Evolutionary conservation across 306 rosid genomes (phyloP), one percentile per base, ranked within the genome.

Genomic region (Lathyrus aphaca): DNA sequence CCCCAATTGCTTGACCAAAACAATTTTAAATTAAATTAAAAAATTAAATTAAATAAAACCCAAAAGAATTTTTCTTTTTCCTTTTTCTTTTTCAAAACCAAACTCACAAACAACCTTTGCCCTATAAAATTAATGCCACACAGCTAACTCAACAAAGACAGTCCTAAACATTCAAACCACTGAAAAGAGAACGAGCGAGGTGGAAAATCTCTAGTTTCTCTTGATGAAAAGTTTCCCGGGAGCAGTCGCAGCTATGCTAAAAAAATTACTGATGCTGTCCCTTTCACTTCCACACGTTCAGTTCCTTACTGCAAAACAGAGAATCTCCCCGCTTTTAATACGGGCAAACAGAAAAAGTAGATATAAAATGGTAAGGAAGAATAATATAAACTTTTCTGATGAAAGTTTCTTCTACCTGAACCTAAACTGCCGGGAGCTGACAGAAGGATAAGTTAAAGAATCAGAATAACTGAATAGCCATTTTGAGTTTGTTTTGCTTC

Each of bases 401-500:
- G 50, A 73, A 83, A 71, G 64, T 74, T 68, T 79, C 75, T 60
- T 80, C 82, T 71, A 82, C 89, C 86, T 83, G 88, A 84, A 68
- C 81, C 69, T 49, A 58, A 76, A 76, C 80, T 71, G 74, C 77
- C 64, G 81, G 73, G 66, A 73, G 83, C 83, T 68, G 77, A 80
- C 59, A 80, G 59, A 81, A 63, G 73, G 73, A 19, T 3, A 64
- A 68, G 69, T 66, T 63, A 13, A 21, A 63, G 69, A 74, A 70
- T 95, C 85, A 95, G 81, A 95, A 95, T 66, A 95, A 74, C 25
- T 87, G 92, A 87, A 89, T 72, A 40, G 91, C 91, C 92, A 89
- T 86, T 81, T 95, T 95, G 42, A 87, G 88, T 88, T 95, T 95
- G 91, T 91, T 95, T 83, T 95, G 99, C 82, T 95, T 95, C 99